phyloP scores from a whole-genome alignment of 192 early-diverging fungal species.

The Radiomyces spectabilis region DNA sequence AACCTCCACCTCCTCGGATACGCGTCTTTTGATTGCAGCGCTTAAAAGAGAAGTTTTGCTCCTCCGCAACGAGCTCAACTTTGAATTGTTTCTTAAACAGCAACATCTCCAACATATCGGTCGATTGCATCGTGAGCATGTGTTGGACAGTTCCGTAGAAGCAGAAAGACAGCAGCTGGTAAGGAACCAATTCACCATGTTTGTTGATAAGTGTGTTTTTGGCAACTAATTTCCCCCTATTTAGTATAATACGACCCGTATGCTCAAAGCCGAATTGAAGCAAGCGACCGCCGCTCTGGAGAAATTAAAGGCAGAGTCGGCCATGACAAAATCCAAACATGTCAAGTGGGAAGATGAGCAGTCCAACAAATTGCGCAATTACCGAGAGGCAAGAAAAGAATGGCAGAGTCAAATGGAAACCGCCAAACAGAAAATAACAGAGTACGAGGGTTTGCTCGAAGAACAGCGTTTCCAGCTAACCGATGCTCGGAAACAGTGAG shows the following conservation, averaged over 20 bases:
- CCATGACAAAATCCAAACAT: constrained; percentile 39
- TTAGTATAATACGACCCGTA: constrained; percentile 40
- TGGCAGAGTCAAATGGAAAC: constrained; percentile 33
- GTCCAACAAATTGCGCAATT: constrained; percentile 35
- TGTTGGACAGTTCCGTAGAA: constrained; percentile 44
- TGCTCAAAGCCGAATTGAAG: constrained; percentile 35
- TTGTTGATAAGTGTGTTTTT: not conserved
- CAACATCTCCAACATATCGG: constrained; percentile 56
- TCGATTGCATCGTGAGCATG: constrained; percentile 45
- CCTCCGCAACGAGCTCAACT: constrained; percentile 49
- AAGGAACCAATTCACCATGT: not conserved
- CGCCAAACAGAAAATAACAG: constrained; percentile 30
- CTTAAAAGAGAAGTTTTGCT: constrained; percentile 46
- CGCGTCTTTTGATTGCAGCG: constrained; percentile 21
- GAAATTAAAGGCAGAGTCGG: constrained; percentile 36
- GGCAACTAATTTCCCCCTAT: not conserved
- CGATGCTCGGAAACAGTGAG: constrained; percentile 19
- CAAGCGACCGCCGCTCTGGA: constrained; percentile 33
- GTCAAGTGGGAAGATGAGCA: constrained; percentile 48
- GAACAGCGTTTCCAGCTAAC: constrained; percentile 18
- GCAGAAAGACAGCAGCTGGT: constrained; percentile 42
- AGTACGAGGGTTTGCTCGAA: constrained; percentile 21
- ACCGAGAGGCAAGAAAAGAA: constrained; percentile 39
- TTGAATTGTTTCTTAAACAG: constrained; percentile 54
- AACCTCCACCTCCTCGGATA: constrained; percentile 7